Base-by-base conservation (phyloP, 2,329 filamentous ascomycete species). In the Alternaria sp. region DNA sequence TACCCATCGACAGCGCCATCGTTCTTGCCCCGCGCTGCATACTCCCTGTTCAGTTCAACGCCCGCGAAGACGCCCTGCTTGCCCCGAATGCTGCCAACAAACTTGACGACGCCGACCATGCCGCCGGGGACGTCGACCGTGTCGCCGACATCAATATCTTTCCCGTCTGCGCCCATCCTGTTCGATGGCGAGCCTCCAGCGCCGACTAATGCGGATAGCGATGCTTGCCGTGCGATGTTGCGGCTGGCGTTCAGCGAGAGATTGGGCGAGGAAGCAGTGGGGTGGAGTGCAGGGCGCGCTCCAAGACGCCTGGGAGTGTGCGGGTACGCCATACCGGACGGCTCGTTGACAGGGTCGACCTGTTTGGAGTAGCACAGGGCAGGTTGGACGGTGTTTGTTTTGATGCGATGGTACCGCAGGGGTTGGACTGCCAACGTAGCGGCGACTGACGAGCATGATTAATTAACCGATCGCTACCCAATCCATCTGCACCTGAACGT, bases 1-100 rank as follows among this genome's bases (percentile, higher is more conserved):
- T 86, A 95, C 92, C 95, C 96, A 71, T 98, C 95, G 58, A 98
- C 96, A 79, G 97, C 94, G 67, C 96, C 96, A 74, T 88, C 96
- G 77, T 99, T 99, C 85, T 99, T 99, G 33, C 96, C 96, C 76
- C 91, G 88, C 55, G 86, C 81, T 33, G 94, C 92, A 83, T 91
- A 96, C 70, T 97, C 92, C 57, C 88, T 84, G 73, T 90, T 89
- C 67, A 99, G 85, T 81, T 99, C 96, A 37, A 99, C 92, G 49
- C 96, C 96, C 30, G 93, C 94, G 84, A 99, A 99, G 20, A 88
- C 87, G 55, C 96, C 96, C 71, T 92, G 93, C 84, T 97, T 97
- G 67, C 94, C 94, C 71, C 90, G 88, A 44, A 99, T 95, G 43
- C 85, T 85, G 47, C 96, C 96, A 65, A 98, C 85, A 77, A 97